Evolutionary conservation across 495 filamentous ascomycete species (phyloP).

Genomic region (Mytilinidion resinicola): DNA sequence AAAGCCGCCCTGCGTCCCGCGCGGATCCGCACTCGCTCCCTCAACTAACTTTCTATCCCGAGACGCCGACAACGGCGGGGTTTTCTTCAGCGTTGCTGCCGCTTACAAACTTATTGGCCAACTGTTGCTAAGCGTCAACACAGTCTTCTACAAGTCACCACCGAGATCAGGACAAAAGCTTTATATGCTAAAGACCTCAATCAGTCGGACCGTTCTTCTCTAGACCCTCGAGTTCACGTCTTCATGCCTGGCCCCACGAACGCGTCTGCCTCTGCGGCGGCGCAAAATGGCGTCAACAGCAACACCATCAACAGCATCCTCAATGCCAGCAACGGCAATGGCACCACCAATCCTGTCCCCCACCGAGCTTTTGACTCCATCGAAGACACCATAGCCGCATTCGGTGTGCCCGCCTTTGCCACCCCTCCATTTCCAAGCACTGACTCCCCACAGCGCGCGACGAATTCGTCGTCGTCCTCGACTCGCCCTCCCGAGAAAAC

Average conservation of each 20-base stretch:
- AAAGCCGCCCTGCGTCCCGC: too few species aligned
- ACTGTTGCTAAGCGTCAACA: too few species aligned
- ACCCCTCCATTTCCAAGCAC: neutral
- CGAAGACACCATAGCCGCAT: conserved; percentile 74
- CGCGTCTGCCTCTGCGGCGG: neutral
- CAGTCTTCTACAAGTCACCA: too few species aligned
- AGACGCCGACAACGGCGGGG: too few species aligned
- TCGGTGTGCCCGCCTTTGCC: conserved; percentile 53
- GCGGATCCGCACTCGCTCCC: too few species aligned
- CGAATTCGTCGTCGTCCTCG: conserved; percentile 93
- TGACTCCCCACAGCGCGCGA: conserved; percentile 55
- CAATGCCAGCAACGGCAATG: conserved; percentile 1
- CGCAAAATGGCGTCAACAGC: neutral
- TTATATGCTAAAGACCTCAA: too few species aligned
- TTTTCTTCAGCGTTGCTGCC: too few species aligned
- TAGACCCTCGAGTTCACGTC: too few species aligned
- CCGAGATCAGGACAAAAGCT: too few species aligned
- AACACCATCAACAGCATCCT: neutral
- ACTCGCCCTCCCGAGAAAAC: conserved; percentile 85
- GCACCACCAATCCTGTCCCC: conserved; percentile 15
- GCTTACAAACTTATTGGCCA: too few species aligned
- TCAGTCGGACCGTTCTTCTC: too few species aligned
- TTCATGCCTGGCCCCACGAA: neutral
- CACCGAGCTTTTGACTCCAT: conserved; percentile 67
- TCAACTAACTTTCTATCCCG: too few species aligned